phyloP scores from a whole-genome alignment of 768 basidiomycete species.

The Galerina marginata region DNA sequence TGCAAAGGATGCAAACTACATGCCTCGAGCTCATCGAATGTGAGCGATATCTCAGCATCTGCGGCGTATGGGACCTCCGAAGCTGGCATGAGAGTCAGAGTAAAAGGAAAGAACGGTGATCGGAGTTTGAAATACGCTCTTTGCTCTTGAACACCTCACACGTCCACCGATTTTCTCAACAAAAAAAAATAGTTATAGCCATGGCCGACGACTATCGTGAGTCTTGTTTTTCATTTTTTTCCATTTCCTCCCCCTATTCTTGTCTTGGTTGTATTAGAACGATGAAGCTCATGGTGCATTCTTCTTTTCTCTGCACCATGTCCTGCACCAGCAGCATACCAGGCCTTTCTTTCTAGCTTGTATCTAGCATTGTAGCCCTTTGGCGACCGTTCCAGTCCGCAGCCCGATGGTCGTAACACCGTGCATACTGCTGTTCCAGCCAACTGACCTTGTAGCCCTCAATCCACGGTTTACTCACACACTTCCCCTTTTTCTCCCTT shows the following conservation, averaged over 20 bases:
- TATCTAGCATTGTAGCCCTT: slow-evolving; percentile 22
- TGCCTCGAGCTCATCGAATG: slow-evolving; percentile 88
- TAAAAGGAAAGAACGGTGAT: slow-evolving; percentile 4
- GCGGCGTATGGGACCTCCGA: slow-evolving; percentile 95
- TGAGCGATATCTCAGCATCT: slow-evolving; percentile 87
- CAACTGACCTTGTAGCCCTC: slow-evolving; percentile 25
- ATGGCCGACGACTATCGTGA: slow-evolving; percentile 63
- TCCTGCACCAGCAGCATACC: slow-evolving; percentile 22
- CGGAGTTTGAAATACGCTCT: slow-evolving; percentile 44
- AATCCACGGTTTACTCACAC: slow-evolving; percentile 54
- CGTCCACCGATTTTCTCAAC: slow-evolving; percentile 2
- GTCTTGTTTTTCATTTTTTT: slow-evolving; percentile 35
- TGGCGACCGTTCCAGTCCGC: slow-evolving; percentile 16
- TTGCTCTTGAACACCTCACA: slow-evolving; percentile 26
- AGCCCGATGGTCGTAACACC: slow-evolving; percentile 9
- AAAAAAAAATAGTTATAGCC: slow-evolving; percentile 17
- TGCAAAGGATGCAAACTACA: background rate
- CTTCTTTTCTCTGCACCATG: slow-evolving; percentile 58
- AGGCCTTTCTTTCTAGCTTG: slow-evolving; percentile 62
- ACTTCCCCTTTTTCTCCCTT: slow-evolving; percentile 46
- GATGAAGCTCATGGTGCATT: slow-evolving; percentile 71
- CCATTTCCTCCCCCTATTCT: slow-evolving; percentile 22
- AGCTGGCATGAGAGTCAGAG: slow-evolving; percentile 45
- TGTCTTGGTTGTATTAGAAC: slow-evolving; percentile 46
- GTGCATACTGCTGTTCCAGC: slow-evolving; percentile 3